These are phyloP conservation scores for Botryotinia convoluta DNA, from an alignment of 2,329 filamentous ascomycete species.

Conservation along the genomic window DNA sequence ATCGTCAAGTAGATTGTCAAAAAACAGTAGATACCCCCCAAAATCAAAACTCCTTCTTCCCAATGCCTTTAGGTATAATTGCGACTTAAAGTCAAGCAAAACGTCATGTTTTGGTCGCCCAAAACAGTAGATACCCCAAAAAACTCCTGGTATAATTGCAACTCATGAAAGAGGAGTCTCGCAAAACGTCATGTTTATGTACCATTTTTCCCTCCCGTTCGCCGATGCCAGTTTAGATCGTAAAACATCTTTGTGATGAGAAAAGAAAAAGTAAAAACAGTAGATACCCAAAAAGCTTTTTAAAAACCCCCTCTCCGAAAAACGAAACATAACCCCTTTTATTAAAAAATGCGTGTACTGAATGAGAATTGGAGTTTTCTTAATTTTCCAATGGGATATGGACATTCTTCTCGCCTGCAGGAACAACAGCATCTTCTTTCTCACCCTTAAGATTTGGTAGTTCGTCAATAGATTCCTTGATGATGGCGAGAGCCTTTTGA, in stretches of 20 bases:
- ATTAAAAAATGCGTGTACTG: neutral
- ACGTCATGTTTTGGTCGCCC: conserved; percentile 1
- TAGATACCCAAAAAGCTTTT: conserved; percentile 10
- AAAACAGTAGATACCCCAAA: conserved; percentile 8
- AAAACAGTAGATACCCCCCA: neutral
- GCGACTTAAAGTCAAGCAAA: conserved; percentile 7
- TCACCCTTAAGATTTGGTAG: conserved; percentile 66
- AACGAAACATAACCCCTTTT: neutral
- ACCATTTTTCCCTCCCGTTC: neutral
- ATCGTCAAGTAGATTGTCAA: neutral
- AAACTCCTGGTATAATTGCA: conserved; percentile 14
- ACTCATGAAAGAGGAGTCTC: neutral
- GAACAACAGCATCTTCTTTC: conserved; percentile 54
- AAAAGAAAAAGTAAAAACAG: conserved; percentile 8
- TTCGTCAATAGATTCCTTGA: conserved; percentile 77
- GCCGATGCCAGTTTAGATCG: conserved; percentile 11
- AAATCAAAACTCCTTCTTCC: neutral
- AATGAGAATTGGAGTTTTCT: neutral
- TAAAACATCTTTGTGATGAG: conserved; percentile 11
- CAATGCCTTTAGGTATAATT: conserved; percentile 4
- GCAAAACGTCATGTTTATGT: conserved; percentile 14
- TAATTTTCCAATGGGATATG: conserved; percentile 44
- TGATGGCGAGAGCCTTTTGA: conserved; percentile 71
- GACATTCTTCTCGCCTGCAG: conserved; percentile 58
- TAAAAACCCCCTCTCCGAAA: neutral